Conservation (phyloP, 768 basidiomycete genomes). For the Rhizopogon roseolus region DNA sequence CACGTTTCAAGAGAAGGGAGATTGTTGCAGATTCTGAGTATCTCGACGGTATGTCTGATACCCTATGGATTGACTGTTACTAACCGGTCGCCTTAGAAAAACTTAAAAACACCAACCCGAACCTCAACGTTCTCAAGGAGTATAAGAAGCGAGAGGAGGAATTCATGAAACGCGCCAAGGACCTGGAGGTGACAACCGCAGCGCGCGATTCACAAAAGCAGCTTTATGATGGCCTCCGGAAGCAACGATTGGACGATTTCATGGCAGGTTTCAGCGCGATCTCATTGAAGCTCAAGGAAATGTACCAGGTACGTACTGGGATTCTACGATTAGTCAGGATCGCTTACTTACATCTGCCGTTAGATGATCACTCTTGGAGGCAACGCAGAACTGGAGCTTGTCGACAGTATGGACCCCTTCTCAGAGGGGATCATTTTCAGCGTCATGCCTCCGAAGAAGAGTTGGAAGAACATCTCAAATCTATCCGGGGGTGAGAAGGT, state of each 20-base stretch:
- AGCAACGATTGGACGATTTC: constrained; percentile 89
- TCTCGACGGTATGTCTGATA: constrained; percentile 66
- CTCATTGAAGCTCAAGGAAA: constrained; percentile 95
- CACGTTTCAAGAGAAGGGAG: constrained; percentile 64
- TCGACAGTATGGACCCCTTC: constrained; percentile 98
- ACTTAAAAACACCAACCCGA: constrained; percentile 79
- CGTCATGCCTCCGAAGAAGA: constrained; percentile 99
- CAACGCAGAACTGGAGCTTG: constrained; percentile 94
- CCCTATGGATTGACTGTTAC: constrained; percentile 3
- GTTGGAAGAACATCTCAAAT: constrained; percentile 98
- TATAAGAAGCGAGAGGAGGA: constrained; percentile 90
- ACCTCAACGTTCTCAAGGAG: constrained; percentile 83
- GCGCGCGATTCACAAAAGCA: constrained; percentile 80
- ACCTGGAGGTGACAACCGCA: constrained; percentile 74
- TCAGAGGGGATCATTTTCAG: constrained; percentile 97
- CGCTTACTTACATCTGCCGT: background rate
- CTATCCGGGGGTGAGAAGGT: constrained; percentile 98
- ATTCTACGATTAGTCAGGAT: background rate
- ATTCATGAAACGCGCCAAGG: constrained; percentile 83
- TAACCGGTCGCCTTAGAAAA: constrained; percentile 50
- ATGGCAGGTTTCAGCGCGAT: constrained; percentile 94
- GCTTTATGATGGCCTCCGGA: constrained; percentile 78
- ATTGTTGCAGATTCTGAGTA: constrained; percentile 73
- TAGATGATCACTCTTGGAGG: constrained; percentile 99
- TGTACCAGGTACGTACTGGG: constrained; percentile 80